These are phyloP conservation scores for Trifolium pratense DNA, from an alignment of 306 rosid species.

Conservation along the genomic window DNA sequence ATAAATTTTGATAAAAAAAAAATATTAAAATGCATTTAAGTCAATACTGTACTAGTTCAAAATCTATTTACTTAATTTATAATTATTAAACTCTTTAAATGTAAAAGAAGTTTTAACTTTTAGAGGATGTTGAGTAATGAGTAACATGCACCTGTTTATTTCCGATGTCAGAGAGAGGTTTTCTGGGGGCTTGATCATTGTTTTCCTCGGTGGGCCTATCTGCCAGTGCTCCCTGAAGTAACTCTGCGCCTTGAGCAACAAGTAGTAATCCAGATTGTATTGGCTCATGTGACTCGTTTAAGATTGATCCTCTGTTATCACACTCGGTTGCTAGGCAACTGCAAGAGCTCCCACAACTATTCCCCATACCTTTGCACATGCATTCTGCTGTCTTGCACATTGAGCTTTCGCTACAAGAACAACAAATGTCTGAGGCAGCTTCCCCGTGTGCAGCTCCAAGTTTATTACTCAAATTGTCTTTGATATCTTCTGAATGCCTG, in stretches of 20 bases:
- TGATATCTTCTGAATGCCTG: slow-evolving; percentile 42
- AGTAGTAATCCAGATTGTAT: slow-evolving; percentile 44
- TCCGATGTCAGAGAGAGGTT: slow-evolving; percentile 83
- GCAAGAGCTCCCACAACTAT: slow-evolving; percentile 64
- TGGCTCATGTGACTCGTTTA: slow-evolving; percentile 40
- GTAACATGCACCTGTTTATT: slow-evolving; percentile 63
- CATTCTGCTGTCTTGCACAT: slow-evolving; percentile 81
- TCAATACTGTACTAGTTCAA: too few species aligned
- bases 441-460: slow-evolving; percentile 23
- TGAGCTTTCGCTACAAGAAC: slow-evolving; percentile 71
- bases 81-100: background rate
- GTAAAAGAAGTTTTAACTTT: background rate
- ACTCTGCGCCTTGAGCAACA: slow-evolving; percentile 77
- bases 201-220: slow-evolving; percentile 54
- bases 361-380: slow-evolving; percentile 59
- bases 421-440: slow-evolving; percentile 51
- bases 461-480: slow-evolving; percentile 49
- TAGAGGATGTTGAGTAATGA: background rate
- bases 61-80: background rate
- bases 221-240: slow-evolving; percentile 73
- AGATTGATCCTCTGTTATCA: slow-evolving; percentile 53
- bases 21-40: background rate
- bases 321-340: slow-evolving; percentile 67
- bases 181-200: slow-evolving; percentile 56
- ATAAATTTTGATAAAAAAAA: background rate